Evolutionary conservation across 1,284 basidiomycete genomes (phyloP), one percentile per base, ranked within the genome.

Genomic region (Ustilago cynodontis): DNA sequence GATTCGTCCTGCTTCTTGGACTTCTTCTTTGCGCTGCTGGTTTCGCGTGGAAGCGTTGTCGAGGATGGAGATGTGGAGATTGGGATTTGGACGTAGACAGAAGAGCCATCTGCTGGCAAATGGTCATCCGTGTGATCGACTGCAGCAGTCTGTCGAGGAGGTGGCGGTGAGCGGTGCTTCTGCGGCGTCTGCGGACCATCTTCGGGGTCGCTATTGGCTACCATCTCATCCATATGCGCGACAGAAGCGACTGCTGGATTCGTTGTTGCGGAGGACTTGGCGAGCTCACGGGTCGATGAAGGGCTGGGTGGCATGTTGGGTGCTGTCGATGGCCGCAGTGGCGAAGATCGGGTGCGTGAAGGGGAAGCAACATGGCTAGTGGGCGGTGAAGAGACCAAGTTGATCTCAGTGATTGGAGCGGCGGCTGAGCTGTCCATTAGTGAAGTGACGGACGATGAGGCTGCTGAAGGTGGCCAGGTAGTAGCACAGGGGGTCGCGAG

Each of bases 61-160:
- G 16, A 41, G 8, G 28, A 26, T 1, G 65, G 49, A 1, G 60
- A 60, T 33, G 65, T 56, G 14, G 60, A 43, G 10, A 60, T 41
- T 43, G 70, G 70, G 8, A 72, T 45, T 24, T 72, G 56, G 24
- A 72, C 60, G 47, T 67, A 72, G 10, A 67, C 65, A 6, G 65
- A 53, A 11, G 60, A 45, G 0, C 13, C 47, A 6, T 60, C 39
- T 0, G 3, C 33, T 20, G 31, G 31, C 31, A 20, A 7, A 11
- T 47, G 37, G 0, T 28, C 45, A 2, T 54, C 43, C 3, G 39
- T 39, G 24, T 22, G 4, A 8, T 24, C 31, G 16, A 53, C 24
- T 37, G 14, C 5, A 13, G 16, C 10, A 2, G 24, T 22, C 49
- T 57, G 22, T 13, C 41, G 51, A 3, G 14, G 3, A 16, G 55